Base-by-base conservation (phyloP, 164 flowering plant species). In the Stephania yunnanensis region DNA sequence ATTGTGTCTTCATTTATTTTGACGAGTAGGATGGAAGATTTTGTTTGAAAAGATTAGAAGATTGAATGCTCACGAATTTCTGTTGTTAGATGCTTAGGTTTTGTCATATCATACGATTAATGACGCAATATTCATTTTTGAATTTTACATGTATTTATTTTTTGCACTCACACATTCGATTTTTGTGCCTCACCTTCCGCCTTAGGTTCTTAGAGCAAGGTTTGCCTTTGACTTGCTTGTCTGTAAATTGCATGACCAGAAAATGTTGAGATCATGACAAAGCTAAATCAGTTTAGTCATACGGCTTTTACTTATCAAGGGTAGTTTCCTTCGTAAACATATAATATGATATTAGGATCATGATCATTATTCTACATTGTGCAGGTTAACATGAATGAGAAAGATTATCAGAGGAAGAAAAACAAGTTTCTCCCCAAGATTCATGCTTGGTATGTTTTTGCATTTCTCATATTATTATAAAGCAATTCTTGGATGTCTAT, bases 351-450 rank as follows among this genome's bases (percentile, higher is more conserved):
- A 20, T 17, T 58, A 58, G 65, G 5, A 58, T 19, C n/a, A 58
- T 58, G 22, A 58, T 19, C 15, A 55, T 58, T 17, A 19, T 44
- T 53, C 19, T 36, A 50, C 12, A 22, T 74, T 67, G 19, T 50
- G 22, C 90, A 96, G 99, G 97, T 94, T 77, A 96, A 96, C 83
- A 92, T 96, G 99, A 96, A 87, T 74, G 99, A 96, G 87, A 96
- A 75, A 83, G 99, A 96, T 78, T 96, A 96, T 79, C 97, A 92
- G 75, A 90, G 99, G 70, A 96, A 92, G 84, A 96, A 96, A 88
- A 96, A 96, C 89, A 96, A 96, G 86, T 96, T 89, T 85, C 86
- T 96, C 77, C 97, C 98, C 25, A 96, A 96, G 89, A 96, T 96
- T 73, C 99, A 96, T 89, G 97, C 98, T 65, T 96, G 99, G 99